phyloP scores from a whole-genome alignment of 2,329 filamentous ascomycete genomes.

The Aspergillus brunneoviolaceus region DNA sequence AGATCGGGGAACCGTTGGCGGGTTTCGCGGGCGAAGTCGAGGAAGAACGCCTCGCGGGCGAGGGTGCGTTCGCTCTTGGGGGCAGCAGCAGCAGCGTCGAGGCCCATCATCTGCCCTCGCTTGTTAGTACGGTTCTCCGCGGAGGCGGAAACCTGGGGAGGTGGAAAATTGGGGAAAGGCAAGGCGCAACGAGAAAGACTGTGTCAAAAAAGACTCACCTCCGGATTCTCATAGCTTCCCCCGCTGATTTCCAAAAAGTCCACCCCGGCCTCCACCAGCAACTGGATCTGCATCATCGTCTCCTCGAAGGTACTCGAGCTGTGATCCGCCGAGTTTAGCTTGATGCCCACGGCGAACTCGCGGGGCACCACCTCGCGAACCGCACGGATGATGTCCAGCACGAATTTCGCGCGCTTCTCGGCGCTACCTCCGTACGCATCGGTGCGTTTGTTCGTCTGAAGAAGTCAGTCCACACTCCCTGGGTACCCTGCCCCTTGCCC shows the following conservation, averaged over 20 bases:
- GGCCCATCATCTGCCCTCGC: conserved; percentile 37
- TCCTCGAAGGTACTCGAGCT: conserved; percentile 44
- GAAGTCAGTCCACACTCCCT: neutral
- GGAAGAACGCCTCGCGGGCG: conserved; percentile 66
- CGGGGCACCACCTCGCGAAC: conserved; percentile 44
- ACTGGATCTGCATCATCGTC: conserved; percentile 58
- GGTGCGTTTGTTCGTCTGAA: conserved; percentile 47
- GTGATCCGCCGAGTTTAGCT: conserved; percentile 54
- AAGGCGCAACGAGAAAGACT: neutral
- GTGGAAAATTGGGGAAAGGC: too few relatives aligned
- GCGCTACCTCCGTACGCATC: conserved; percentile 51
- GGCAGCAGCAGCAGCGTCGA: neutral
- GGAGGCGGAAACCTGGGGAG: too few relatives aligned
- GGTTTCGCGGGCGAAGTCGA: conserved; percentile 61
- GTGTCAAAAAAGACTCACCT: conserved; percentile 31
- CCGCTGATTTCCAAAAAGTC: conserved; percentile 71
- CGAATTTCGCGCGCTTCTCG: conserved; percentile 47
- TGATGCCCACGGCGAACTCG: conserved; percentile 50
- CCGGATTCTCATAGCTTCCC: conserved; percentile 58
- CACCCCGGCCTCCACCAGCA: conserved; percentile 46
- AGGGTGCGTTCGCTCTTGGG: conserved; percentile 46
- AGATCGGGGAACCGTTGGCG: conserved; percentile 47
- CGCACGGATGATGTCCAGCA: conserved; percentile 47
- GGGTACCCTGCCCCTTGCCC: too few relatives aligned
- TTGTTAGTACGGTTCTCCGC: neutral